Base-by-base conservation (phyloP, 75 land plant species). In the Ceratopteris richardii region DNA sequence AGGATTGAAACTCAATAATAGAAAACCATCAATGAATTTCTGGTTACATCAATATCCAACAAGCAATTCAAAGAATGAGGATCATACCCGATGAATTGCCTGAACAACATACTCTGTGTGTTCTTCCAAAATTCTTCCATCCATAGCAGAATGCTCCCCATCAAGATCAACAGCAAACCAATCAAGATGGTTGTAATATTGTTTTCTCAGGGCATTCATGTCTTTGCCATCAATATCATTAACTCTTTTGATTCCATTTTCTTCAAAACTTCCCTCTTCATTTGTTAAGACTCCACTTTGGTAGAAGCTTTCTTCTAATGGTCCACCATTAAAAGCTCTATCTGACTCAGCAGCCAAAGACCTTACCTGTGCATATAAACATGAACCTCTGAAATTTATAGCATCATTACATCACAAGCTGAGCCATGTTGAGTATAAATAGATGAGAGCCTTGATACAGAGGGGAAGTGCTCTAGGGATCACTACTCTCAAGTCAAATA, bases 121-220 rank as follows among this genome's bases (percentile, higher is more conserved):
- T 60, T 94, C 96, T 86, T 94, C 83, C 51, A 94, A 83, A 60
- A 90, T 94, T 29, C 73, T 69, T 17, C 98, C 98, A 82, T 94
- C 98, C 96, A 90, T 81, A 53, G 98, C 98, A 53, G 98, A 94
- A 71, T 94, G 98, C 75, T 94, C 98, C 48, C 96, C 96, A 71
- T 90, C 96, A 53, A 94, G 83, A 80, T 94, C 98, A 30, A 94
- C 98, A 53, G 91, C 75, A 76, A 94, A 94, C 98, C 98, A 94
- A 64, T 94, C 91, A 7, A 94, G 78, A 71, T 58, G 78, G 59
- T 58, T 52, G 29, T 62, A 44, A 60, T 94, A 94, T 43, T 80
- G 84, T 53, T 56, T 74, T 18, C 51, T 33, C 24, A 51, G 30
- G 16, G 25, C 4, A 13, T 52, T 25, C 54, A 52, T 18, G 6